A percentile compares a stretch with the other conserved stretches of the same genome.
These are phyloP conservation scores for Candida neerlandica DNA, from an alignment of 1,139 yeast species.

Conservation along the genomic window DNA sequence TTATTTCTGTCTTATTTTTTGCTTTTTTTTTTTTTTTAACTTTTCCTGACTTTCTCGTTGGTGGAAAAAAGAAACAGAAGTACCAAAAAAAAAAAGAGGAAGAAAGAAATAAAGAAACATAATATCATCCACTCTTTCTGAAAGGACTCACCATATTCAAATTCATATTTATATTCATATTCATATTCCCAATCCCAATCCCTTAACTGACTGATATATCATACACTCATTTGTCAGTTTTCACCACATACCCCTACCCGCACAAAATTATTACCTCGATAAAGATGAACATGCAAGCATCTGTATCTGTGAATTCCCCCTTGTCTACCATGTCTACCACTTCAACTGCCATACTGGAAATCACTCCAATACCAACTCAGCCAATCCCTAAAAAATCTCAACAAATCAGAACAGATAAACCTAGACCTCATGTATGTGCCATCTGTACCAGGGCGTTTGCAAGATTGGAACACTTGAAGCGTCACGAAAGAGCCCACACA, in stretches of 20 bases:
- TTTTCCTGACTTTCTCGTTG: constrained; percentile 2
- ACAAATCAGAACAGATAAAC: constrained; percentile 83
- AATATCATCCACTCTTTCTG: background rate
- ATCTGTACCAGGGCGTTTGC: constrained; percentile 98
- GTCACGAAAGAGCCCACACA: constrained; percentile 95
- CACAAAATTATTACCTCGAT: background rate
- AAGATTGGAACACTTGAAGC: constrained; percentile 86
- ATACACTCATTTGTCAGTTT: background rate
- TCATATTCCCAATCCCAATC: background rate
- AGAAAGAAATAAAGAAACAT: background rate
- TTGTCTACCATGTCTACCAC: constrained; percentile 9
- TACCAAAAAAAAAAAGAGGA: background rate
- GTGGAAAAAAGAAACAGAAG: background rate
- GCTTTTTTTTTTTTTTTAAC: background rate
- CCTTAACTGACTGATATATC: too few relatives aligned
- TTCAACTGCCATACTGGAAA: constrained; percentile 4
- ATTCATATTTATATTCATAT: too few relatives aligned
- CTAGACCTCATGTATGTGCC: constrained; percentile 86
- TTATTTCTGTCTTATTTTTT: background rate
- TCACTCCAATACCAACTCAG: constrained; percentile 30
- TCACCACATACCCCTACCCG: background rate
- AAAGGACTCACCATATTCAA: background rate
- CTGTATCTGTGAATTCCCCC: constrained; percentile 12
- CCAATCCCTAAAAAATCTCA: constrained; percentile 89
- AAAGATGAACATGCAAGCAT: constrained; percentile 13